Evolutionary conservation across 352 stramenopile species (phyloP).

Genomic region (Detonula confervacea): DNA sequence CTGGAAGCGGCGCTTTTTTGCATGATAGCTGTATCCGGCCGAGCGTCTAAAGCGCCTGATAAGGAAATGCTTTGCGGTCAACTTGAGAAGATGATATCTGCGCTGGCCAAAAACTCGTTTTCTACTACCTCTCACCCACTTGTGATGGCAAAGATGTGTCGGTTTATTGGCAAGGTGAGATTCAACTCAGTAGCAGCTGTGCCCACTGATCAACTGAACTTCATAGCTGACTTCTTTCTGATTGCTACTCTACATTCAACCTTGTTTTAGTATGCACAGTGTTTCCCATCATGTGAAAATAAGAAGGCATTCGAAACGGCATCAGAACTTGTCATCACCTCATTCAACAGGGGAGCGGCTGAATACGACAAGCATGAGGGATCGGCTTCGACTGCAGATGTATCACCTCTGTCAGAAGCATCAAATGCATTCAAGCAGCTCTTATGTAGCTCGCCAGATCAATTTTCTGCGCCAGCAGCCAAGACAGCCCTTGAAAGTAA

Average conservation of each 20-base stretch:
- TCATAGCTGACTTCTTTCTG: background rate
- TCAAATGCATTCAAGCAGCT: conserved; percentile 51
- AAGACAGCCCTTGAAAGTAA: conserved; percentile 66
- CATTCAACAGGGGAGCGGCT: conserved; percentile 38
- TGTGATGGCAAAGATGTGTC: conserved; percentile 53
- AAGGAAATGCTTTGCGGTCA: conserved; percentile 22
- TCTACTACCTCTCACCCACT: conserved; percentile 57
- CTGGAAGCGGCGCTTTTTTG: conserved; percentile 79
- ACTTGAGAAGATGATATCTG: conserved; percentile 39
- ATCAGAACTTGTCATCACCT: conserved; percentile 58
- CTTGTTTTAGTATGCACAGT: conserved; percentile 45
- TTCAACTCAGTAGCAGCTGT: too few relatives aligned
- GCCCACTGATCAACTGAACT: too few relatives aligned
- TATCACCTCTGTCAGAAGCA: conserved; percentile 59
- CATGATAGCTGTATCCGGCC: conserved; percentile 56
- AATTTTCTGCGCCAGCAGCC: conserved; percentile 56
- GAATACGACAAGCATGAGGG: conserved; percentile 13
- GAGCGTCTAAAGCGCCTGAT: conserved; percentile 36
- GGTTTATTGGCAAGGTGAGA: conserved; percentile 64
- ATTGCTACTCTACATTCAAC: conserved; percentile 27
- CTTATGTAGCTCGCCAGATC: conserved; percentile 35
- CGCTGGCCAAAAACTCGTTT: conserved; percentile 54
- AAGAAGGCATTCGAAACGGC: conserved; percentile 48
- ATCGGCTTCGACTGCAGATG: background rate
- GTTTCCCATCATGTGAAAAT: conserved; percentile 33